These are phyloP conservation scores for Nymphaea colorata DNA, from an alignment of 164 flowering plant genomes.

Conservation along the genomic window DNA sequence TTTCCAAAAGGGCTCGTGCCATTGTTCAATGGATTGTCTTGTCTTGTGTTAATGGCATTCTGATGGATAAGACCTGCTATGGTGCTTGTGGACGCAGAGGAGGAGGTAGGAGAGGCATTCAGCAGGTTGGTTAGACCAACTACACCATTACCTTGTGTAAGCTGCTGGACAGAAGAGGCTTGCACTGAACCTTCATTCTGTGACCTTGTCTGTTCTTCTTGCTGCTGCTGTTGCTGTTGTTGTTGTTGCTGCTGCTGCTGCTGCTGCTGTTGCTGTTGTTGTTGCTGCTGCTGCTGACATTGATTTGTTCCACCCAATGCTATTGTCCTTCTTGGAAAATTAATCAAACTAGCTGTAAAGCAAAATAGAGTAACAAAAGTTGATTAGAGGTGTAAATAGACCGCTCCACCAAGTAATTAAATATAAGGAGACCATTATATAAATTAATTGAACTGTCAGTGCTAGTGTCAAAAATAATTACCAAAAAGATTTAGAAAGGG, in stretches of 20 bases:
- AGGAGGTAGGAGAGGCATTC: slow-evolving; percentile 24
- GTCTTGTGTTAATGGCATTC: slow-evolving; percentile 77
- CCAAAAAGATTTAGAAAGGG: too few species aligned
- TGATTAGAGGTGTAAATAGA: background rate
- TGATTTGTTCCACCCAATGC: slow-evolving; percentile 7
- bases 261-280: background rate
- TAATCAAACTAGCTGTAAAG: slow-evolving; percentile 76
- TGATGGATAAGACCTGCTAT: slow-evolving; percentile 73
- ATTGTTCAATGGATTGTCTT: slow-evolving; percentile 40
- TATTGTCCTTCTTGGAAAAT: slow-evolving; percentile 64
- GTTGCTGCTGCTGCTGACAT: background rate
- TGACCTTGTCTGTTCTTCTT: slow-evolving; percentile 37
- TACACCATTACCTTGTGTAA: slow-evolving; percentile 37
- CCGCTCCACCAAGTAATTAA: background rate
- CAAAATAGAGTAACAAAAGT: background rate
- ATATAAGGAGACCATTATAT: too few species aligned
- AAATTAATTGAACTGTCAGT: too few species aligned
- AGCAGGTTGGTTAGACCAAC: slow-evolving; percentile 39
- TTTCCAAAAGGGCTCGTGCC: slow-evolving; percentile 45
- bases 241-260: background rate
- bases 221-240: slow-evolving; percentile 30
- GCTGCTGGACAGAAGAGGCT: slow-evolving; percentile 26
- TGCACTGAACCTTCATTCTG: slow-evolving; percentile 35
- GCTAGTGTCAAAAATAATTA: too few species aligned
- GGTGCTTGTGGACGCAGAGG: slow-evolving; percentile 26